phyloP scores from a whole-genome alignment of 306 rosid genomes.

The Vigna mungo region DNA sequence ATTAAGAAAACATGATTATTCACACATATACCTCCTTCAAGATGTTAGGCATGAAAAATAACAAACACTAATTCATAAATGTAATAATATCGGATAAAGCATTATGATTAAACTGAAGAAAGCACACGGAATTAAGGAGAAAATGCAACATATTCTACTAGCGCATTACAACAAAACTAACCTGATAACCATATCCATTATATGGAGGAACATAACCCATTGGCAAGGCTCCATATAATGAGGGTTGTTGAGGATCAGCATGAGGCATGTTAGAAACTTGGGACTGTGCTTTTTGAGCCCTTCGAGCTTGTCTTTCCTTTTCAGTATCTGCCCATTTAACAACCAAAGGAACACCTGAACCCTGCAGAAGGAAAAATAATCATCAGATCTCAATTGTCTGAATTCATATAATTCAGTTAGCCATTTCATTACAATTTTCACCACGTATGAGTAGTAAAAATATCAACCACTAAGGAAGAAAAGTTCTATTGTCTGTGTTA shows the following conservation, averaged over 20 bases:
- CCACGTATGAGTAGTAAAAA: slow-evolving; percentile 2
- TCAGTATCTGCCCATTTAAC: slow-evolving; percentile 98
- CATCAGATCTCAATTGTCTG: slow-evolving; percentile 40
- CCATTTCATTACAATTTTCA: slow-evolving; percentile 26
- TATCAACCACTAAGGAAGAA: slow-evolving; percentile 14
- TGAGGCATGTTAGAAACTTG: slow-evolving; percentile 64
- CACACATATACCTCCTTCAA: slow-evolving; percentile 24
- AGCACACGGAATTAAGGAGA: neutral
- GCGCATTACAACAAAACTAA: slow-evolving; percentile 36
- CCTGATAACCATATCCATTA: slow-evolving; percentile 92
- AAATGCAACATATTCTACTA: neutral
- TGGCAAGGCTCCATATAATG: slow-evolving; percentile 83
- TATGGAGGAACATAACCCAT: slow-evolving; percentile 79
- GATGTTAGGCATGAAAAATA: neutral
- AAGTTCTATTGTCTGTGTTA: neutral
- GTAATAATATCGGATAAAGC: neutral
- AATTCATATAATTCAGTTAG: slow-evolving; percentile 16
- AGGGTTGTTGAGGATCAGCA: slow-evolving; percentile 76
- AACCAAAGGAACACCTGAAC: slow-evolving; percentile 90
- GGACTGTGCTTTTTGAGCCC: slow-evolving; percentile 84
- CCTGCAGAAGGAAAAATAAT: slow-evolving; percentile 54
- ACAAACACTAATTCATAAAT: slow-evolving; percentile 1
- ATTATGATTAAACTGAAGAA: slow-evolving; percentile 14
- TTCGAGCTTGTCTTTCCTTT: slow-evolving; percentile 90
- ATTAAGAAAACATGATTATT: slow-evolving; percentile 44